A percentile compares a stretch with the other conserved stretches of the same genome.
Evolutionary conservation across 257 asterid species (phyloP).

Genomic region (Solanum lycopersicoides): DNA sequence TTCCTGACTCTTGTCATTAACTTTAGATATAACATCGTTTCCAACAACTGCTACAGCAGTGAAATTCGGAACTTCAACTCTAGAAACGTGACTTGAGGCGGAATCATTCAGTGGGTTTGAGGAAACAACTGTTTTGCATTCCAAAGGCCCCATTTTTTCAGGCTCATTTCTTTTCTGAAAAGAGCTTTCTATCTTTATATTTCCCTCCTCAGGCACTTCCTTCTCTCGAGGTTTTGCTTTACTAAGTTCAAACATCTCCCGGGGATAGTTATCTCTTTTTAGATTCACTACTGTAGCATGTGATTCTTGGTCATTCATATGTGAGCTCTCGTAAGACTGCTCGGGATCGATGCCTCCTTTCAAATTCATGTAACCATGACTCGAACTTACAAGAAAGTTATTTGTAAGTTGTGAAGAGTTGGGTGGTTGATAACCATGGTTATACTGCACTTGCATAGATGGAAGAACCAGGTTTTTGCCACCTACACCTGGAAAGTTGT

Average conservation of each 20-base stretch:
- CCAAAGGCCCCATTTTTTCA: slow-evolving; percentile 20
- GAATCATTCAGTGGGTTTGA: slow-evolving; percentile 16
- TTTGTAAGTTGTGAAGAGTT: slow-evolving; percentile 24
- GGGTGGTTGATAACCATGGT: slow-evolving; percentile 30
- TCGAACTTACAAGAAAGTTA: slow-evolving; percentile 20
- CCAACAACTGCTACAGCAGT: slow-evolving; percentile 19
- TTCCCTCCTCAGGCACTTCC: slow-evolving; percentile 29
- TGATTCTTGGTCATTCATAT: slow-evolving; percentile 18
- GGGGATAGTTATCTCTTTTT: slow-evolving; percentile 21
- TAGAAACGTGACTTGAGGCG: slow-evolving; percentile 8
- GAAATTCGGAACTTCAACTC: slow-evolving; percentile 26
- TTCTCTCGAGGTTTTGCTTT: slow-evolving; percentile 28
- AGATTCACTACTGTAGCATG: slow-evolving; percentile 18
- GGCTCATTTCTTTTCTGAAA: slow-evolving; percentile 26
- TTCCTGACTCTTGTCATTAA: slow-evolving; percentile 31
- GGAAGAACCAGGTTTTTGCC: slow-evolving; percentile 11
- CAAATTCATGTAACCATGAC: slow-evolving; percentile 18
- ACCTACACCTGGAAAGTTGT: slow-evolving; percentile 16
- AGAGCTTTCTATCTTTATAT: slow-evolving; percentile 39
- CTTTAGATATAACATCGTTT: slow-evolving; percentile 12
- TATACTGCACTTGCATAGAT: slow-evolving; percentile 8
- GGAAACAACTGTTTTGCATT: slow-evolving; percentile 26
- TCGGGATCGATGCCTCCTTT: slow-evolving; percentile 19
- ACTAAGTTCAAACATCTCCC: slow-evolving; percentile 23
- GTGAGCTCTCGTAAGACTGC: slow-evolving; percentile 22